Evolutionary conservation across 768 basidiomycete species (phyloP), one percentile per base, ranked within the genome.

Genomic region (Macrocybe gigantea): DNA sequence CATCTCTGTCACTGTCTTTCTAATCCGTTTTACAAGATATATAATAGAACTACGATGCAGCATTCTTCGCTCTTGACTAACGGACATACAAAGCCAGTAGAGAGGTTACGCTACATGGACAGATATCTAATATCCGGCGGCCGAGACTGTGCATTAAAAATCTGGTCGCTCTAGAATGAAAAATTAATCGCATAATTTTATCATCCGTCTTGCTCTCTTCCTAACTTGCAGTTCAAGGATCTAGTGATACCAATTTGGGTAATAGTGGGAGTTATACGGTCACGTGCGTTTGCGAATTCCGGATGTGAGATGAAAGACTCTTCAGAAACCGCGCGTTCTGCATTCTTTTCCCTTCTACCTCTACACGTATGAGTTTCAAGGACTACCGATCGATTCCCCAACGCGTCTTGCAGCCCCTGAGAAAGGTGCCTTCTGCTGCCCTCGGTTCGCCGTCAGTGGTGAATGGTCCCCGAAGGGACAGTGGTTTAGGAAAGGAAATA

Each of bases 101-200:
- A 93, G 67, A 79, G 78, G 54, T 71, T 98, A 52, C 80, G 96
- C 41, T 98, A 95, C 68, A 95, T 96, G 85, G 96, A 98, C 65
- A 83, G 87, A 41, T 99, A 96, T 67, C 73, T 97, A 40, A 84
- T 90, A 30, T 88, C 89, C 7, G 96, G 96, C 33, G 93, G 85
- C 43, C 80, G 87, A 44, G 96, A 98, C 67, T 73, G 88, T 13
- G 71, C 75, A 42, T 77, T 95, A 55, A 96, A 94, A 71, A 84
- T 95, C 53, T 97, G 94, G 94, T 91, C 92, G 41, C 69, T 97
- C 64, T 97, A 75, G 73, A 52, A 37, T 32, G 47, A 46, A 14
- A 44, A 35, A 7, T 11, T 41, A 37, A 33, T 29, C 10, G 35
- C 37, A 44, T 45, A 13, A 29, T 33, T 49, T 13, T 51, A 45